Evolutionary conservation across 2,329 filamentous ascomycete species (phyloP), one percentile per base, ranked within the genome.

Genomic region (Fusarium miscanthi): DNA sequence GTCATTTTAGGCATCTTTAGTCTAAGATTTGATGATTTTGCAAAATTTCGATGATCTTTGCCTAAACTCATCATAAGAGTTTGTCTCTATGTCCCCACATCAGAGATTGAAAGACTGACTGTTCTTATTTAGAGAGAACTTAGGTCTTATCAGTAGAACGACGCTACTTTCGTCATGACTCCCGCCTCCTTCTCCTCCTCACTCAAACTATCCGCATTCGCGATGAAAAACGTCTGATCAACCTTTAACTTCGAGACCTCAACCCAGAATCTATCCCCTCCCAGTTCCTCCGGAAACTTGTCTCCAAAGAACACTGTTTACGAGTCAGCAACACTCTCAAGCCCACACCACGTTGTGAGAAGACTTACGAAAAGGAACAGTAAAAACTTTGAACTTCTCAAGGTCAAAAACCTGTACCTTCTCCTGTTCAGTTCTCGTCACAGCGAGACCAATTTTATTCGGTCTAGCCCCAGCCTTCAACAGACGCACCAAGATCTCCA

Each of bases 261-360:
- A 3, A 52, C 23, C 49, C 49, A 37, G 1, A 37, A 52, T 8
- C 19, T 52, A 13, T 52, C 23, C 9, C 5, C 49, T 16, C 3
- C 33, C 5, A 52, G 6, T 16, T 52, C 33, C 3, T n/a, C 12
- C 17, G 49, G 33, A 10, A 52, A 52, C 49, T 27, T 52, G 7
- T 52, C 33, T 38, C 49, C 49, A 52, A 52, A 52, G 13, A 52
- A 52, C 19, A 52, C 49, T 52, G 2, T 2, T n/a, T 6, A 21
- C 7, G 16, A n/a, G 33, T 37, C 6, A 52, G 19, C 8, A 3
- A 25, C 6, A 16, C 1, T 5, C 3, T 2, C n/a, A 25, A 35
- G 8, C 4, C 11, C n/a, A 11, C 0, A 6, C 6, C 6, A 21
- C 1, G 10, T 0, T 6, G 0, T 2, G 21, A 4, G 0, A n/a